phyloP scores from a whole-genome alignment of 2,329 filamentous ascomycete genomes.

The Colletotrichum costaricense region DNA sequence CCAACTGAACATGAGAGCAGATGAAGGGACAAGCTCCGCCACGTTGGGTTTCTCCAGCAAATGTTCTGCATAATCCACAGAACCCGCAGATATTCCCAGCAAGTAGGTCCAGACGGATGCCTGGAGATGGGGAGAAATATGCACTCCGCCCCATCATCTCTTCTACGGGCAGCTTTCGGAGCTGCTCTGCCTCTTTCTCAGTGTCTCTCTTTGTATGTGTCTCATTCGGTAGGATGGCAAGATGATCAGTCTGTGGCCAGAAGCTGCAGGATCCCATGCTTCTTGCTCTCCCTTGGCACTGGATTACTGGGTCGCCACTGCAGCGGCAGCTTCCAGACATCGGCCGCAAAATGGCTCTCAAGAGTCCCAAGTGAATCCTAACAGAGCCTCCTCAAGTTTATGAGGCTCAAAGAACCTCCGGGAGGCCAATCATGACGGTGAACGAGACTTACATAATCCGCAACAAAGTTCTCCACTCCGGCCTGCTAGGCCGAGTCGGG shows the following conservation, averaged over 20 bases:
- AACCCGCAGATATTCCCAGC: slow-evolving; percentile 4
- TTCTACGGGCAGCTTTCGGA: slow-evolving; percentile 26
- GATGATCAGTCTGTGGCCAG: not conserved
- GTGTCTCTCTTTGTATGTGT: not conserved
- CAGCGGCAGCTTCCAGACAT: slow-evolving; percentile 16
- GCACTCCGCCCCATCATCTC: slow-evolving; percentile 33
- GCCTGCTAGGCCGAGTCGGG: slow-evolving; percentile 7
- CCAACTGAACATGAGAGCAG: slow-evolving; percentile 19
- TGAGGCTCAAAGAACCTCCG: slow-evolving; percentile 1
- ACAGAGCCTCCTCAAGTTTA: not conserved
- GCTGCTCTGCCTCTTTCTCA: not conserved
- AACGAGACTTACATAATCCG: slow-evolving; percentile 7
- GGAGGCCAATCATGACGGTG: not conserved
- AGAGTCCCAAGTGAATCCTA: not conserved
- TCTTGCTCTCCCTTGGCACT: slow-evolving; percentile 4
- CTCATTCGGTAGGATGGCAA: not conserved
- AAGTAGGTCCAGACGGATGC: slow-evolving; percentile 19
- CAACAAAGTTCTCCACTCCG: slow-evolving; percentile 1
- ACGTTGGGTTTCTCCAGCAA: slow-evolving; percentile 17
- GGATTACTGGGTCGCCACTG: slow-evolving; percentile 17
- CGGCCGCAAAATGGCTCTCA: slow-evolving; percentile 5
- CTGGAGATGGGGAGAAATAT: slow-evolving; percentile 11
- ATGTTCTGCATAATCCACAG: not conserved
- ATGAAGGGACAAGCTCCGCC: slow-evolving; percentile 31
- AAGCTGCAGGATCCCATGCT: slow-evolving; percentile 8